phyloP scores from a whole-genome alignment of 345 rosid species.

The Camelina neglecta region DNA sequence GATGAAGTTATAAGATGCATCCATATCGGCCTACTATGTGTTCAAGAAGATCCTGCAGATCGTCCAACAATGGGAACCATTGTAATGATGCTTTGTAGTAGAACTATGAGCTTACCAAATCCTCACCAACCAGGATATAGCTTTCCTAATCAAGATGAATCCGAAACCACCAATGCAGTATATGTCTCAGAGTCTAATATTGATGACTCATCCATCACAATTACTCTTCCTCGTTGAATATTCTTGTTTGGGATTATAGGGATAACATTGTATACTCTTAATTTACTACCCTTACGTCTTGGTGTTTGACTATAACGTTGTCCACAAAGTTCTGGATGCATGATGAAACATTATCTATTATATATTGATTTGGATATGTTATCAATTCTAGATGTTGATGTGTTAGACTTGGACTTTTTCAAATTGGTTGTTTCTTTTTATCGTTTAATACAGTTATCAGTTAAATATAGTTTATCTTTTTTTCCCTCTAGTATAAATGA shows the following conservation, averaged over 20 bases:
- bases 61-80: not conserved
- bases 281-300: not conserved
- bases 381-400: too few relatives aligned
- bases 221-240: not conserved
- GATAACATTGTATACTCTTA: not conserved
- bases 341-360: not conserved
- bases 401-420: too few relatives aligned
- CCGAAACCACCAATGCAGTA: not conserved
- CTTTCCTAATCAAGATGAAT: not conserved
- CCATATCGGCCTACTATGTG: not conserved
- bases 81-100: not conserved
- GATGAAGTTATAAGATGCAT: not conserved
- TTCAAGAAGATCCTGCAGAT: not conserved
- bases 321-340: not conserved
- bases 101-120: not conserved
- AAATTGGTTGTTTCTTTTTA: too few relatives aligned
- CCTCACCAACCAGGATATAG: not conserved
- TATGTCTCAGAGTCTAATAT: not conserved
- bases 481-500: too few relatives aligned
- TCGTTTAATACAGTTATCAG: too few relatives aligned
- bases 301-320: not conserved
- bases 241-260: not conserved
- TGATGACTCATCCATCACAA: not conserved
- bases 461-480: too few relatives aligned
- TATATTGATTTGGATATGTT: not conserved